These are phyloP conservation scores for Euphorbia lathyris DNA, from an alignment of 345 rosid species.

Conservation along the genomic window DNA sequence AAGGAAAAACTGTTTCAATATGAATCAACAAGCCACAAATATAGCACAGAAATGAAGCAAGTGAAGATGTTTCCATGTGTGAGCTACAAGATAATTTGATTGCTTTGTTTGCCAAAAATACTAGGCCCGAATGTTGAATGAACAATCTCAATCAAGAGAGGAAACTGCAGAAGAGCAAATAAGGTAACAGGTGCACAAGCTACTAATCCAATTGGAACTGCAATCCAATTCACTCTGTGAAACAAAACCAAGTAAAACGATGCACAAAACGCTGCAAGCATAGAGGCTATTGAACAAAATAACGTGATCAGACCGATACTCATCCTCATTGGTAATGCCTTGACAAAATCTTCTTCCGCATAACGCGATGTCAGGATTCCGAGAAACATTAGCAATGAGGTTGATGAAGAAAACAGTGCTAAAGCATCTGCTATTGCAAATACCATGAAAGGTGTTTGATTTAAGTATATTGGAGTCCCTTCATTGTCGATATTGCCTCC, in stretches of 20 bases:
- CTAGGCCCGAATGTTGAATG: constrained; percentile 4
- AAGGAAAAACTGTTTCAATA: too few species aligned
- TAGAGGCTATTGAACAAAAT: constrained; percentile 12
- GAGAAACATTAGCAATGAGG: constrained; percentile 16
- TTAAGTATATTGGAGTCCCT: constrained; percentile 6
- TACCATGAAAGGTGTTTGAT: not conserved
- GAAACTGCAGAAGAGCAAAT: constrained; percentile 17
- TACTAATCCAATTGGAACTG: constrained; percentile 6
- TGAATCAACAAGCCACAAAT: too few species aligned
- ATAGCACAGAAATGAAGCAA: too few species aligned
- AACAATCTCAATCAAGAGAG: constrained; percentile 12
- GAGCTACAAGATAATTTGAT: not conserved
- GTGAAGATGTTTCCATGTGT: too few species aligned
- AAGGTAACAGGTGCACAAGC: constrained; percentile 10
- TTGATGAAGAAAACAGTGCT: constrained; percentile 11
- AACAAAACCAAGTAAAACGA: constrained; percentile 7
- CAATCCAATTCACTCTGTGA: constrained; percentile 5
- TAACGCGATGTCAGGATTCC: constrained; percentile 22
- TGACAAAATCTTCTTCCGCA: constrained; percentile 20
- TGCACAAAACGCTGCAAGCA: constrained; percentile 10
- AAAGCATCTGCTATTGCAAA: constrained; percentile 5
- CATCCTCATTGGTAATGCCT: constrained; percentile 13
- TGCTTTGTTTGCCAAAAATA: not conserved
- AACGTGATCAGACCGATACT: constrained; percentile 13
- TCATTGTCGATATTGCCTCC: not conserved